Evolutionary conservation across 2,329 filamentous ascomycete species (phyloP), one percentile per base, ranked within the genome.

Genomic region (Stachybotrys echinatus): DNA sequence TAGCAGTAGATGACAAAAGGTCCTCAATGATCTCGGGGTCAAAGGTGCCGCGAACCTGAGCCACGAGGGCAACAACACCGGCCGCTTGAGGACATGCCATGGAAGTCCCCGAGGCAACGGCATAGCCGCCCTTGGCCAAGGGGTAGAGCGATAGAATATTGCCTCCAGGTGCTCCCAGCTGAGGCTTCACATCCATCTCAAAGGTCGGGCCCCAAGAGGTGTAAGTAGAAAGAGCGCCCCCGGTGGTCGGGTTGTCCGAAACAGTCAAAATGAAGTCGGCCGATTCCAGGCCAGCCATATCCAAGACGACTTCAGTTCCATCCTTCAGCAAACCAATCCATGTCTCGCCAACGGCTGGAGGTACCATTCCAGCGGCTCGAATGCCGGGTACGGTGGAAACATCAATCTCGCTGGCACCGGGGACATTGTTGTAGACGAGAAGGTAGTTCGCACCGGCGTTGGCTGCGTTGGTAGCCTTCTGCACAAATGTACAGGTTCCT

Each of bases 361-460:
- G n/a, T n/a, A n/a, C n/a, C n/a, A n/a, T n/a, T n/a, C n/a, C n/a
- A n/a, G n/a, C n/a, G n/a, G n/a, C n/a, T n/a, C n/a, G n/a, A n/a
- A n/a, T n/a, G n/a, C n/a, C n/a, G n/a, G n/a, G n/a, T n/a, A n/a
- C n/a, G n/a, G n/a, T n/a, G n/a, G n/a, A n/a, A n/a, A n/a, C n/a
- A n/a, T n/a, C n/a, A n/a, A n/a, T n/a, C n/a, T n/a, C n/a, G n/a
- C n/a, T n/a, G n/a, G n/a, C n/a, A n/a, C n/a, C n/a, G n/a, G n/a
- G n/a, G n/a, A n/a, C n/a, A n/a, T n/a, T n/a, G n/a, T n/a, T n/a
- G 18, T 6, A 23, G n/a, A 22, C 7, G 5, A 82, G 58, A 79
- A 68, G 55, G 83, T 63, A 80, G 58, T 74, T 73, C 43, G 75
- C 79, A 21, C 79, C 79, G 40, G 70, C 70, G 12, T 66, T 69